phyloP scores from a whole-genome alignment of 768 basidiomycete species.

The Tulasnella sp. region DNA sequence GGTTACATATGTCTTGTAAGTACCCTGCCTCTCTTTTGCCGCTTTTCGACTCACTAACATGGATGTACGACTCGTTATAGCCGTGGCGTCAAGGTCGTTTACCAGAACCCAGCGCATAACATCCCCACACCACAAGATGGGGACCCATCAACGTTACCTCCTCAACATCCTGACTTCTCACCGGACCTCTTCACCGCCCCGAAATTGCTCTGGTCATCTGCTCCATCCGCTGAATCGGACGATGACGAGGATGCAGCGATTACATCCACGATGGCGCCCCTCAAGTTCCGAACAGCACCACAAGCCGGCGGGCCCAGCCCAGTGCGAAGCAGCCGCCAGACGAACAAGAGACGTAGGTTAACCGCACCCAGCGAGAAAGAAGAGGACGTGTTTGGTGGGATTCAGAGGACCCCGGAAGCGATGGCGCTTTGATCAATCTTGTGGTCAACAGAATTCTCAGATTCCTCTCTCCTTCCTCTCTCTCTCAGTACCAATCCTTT shows the following conservation, averaged over 20 bases:
- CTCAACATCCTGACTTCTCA: conserved; percentile 56
- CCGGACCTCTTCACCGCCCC: conserved; percentile 46
- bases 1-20: conserved; percentile 65
- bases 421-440: too few relatives aligned
- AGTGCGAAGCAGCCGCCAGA: too few relatives aligned
- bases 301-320: too few relatives aligned
- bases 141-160: conserved; percentile 43
- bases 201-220: conserved; percentile 36
- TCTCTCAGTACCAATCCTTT: too few relatives aligned
- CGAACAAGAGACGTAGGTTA: too few relatives aligned
- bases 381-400: too few relatives aligned
- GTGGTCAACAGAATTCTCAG: too few relatives aligned
- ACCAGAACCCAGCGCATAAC: conserved; percentile 55
- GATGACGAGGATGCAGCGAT: background rate
- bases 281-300: too few relatives aligned
- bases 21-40: conserved; percentile 19
- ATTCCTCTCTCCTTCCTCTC: too few relatives aligned
- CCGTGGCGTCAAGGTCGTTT: conserved; percentile 53
- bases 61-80: conserved; percentile 30
- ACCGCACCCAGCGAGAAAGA: too few relatives aligned
- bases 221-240: background rate
- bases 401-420: too few relatives aligned
- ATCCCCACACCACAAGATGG: conserved; percentile 33
- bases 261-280: too few relatives aligned
- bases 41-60: background rate